Conservation (phyloP, 768 basidiomycete genomes). For the Pleurotus ostreatus region DNA sequence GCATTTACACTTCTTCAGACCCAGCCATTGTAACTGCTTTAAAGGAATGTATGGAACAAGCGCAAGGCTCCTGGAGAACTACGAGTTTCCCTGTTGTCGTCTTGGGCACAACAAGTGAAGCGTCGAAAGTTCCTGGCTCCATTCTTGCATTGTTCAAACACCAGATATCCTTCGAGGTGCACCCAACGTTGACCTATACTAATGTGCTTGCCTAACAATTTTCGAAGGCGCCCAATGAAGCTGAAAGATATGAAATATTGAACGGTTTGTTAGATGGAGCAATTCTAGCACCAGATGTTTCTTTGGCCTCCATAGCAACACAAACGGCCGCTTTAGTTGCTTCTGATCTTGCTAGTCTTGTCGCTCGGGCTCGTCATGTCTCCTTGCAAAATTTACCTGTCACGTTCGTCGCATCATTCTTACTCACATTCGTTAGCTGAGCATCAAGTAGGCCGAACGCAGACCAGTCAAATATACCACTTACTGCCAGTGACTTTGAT, state of each 20-base stretch:
- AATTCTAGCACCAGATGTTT: conserved; percentile 70
- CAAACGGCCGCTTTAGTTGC: conserved; percentile 92
- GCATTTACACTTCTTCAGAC: conserved; percentile 35
- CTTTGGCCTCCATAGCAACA: conserved; percentile 63
- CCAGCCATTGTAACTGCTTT: conserved; percentile 52
- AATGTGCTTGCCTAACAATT: neutral
- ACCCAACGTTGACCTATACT: conserved; percentile 8
- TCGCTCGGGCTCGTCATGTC: conserved; percentile 39
- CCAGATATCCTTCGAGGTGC: conserved; percentile 71
- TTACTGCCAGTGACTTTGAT: conserved; percentile 66
- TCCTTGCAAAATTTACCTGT: neutral
- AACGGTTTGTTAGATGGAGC: conserved; percentile 33
- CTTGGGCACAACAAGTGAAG: conserved; percentile 68
- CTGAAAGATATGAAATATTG: conserved; percentile 64
- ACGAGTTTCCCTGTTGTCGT: conserved; percentile 73
- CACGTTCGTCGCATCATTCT: neutral
- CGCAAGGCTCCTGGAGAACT: conserved; percentile 51
- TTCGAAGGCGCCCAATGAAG: conserved; percentile 74
- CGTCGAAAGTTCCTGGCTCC: conserved; percentile 56
- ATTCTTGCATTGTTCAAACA: conserved; percentile 81
- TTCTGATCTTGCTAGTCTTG: conserved; percentile 71
- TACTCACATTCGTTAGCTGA: neutral
- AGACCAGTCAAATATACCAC: conserved; percentile 33
- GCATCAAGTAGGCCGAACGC: neutral
- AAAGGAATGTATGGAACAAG: conserved; percentile 57